phyloP scores from a whole-genome alignment of 495 filamentous ascomycete genomes.

The Penicillium soppii region DNA sequence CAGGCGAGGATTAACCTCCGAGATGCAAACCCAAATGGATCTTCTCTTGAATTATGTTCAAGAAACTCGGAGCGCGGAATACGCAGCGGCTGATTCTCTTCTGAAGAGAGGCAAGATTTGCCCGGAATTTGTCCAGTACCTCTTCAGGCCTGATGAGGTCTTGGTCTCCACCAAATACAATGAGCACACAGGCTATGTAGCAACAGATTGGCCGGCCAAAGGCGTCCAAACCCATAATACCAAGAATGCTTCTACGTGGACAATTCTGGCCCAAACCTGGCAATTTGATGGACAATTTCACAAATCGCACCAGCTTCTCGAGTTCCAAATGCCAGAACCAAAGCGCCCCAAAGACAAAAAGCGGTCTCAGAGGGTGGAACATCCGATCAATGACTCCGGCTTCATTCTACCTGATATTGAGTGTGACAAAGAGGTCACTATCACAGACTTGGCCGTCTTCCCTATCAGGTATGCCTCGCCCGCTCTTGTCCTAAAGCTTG shows the following conservation, averaged over 20 bases:
- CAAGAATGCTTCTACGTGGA: background rate
- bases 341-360: too few species aligned
- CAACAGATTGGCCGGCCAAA: background rate
- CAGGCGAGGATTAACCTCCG: background rate
- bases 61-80: conserved; percentile 8
- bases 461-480: conserved; percentile 13
- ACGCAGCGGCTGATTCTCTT: conserved; percentile 15
- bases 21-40: conserved; percentile 1
- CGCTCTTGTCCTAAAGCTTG: conserved; percentile 12
- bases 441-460: conserved; percentile 10
- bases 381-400: background rate
- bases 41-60: conserved; percentile 9
- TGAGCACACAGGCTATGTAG: conserved; percentile 1
- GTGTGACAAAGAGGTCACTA: background rate
- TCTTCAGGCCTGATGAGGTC: conserved; percentile 20
- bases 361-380: background rate
- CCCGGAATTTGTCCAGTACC: conserved; percentile 18
- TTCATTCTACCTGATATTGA: background rate
- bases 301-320: background rate
- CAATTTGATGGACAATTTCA: background rate
- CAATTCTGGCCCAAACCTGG: background rate
- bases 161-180: conserved; percentile 8
- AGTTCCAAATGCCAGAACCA: background rate
- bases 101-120: conserved; percentile 22
- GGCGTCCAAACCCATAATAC: background rate